These are phyloP conservation scores for Botrytis fragariae DNA, from an alignment of 2,329 filamentous ascomycete genomes.

Conservation along the genomic window DNA sequence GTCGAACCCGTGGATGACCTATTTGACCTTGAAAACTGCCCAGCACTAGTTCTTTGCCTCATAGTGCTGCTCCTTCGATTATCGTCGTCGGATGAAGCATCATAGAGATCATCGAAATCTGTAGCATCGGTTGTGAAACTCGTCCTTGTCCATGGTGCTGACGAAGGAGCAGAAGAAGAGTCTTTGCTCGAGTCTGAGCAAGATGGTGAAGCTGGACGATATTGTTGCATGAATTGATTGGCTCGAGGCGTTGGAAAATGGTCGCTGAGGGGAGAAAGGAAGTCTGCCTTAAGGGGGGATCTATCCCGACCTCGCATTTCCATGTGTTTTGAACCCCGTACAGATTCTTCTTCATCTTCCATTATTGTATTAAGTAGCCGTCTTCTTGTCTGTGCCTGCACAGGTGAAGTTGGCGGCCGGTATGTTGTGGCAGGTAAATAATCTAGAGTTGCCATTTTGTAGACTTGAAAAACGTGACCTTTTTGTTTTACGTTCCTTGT, in stretches of 20 bases:
- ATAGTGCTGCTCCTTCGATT: constrained; percentile 44
- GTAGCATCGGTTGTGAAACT: constrained; percentile 63
- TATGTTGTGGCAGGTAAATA: constrained; percentile 50
- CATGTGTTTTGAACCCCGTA: constrained; percentile 34
- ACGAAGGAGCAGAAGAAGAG: constrained; percentile 52
- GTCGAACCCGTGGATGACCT: constrained; percentile 31
- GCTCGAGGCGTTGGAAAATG: constrained; percentile 73
- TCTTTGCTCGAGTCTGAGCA: constrained; percentile 54
- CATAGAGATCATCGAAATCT: constrained; percentile 85
- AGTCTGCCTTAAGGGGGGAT: constrained; percentile 40
- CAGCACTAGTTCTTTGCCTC: constrained; percentile 30
- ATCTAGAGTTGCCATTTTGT: constrained; percentile 40
- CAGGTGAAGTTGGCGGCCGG: constrained; percentile 46
- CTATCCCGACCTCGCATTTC: constrained; percentile 39
- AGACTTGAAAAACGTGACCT: constrained; percentile 24
- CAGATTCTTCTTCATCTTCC: constrained; percentile 47
- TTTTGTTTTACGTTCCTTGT: constrained; percentile 26
- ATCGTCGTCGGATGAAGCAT: constrained; percentile 75
- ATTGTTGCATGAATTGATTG: constrained; percentile 59
- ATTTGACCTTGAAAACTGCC: constrained; percentile 31
- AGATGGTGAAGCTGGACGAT: constrained; percentile 55
- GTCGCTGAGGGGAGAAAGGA: constrained; percentile 48
- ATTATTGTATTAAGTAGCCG: constrained; percentile 63
- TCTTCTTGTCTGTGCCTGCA: constrained; percentile 53
- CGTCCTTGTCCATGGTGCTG: constrained; percentile 60